These are phyloP conservation scores for Solanum bukasovii DNA, from an alignment of 257 asterid species.

Conservation along the genomic window DNA sequence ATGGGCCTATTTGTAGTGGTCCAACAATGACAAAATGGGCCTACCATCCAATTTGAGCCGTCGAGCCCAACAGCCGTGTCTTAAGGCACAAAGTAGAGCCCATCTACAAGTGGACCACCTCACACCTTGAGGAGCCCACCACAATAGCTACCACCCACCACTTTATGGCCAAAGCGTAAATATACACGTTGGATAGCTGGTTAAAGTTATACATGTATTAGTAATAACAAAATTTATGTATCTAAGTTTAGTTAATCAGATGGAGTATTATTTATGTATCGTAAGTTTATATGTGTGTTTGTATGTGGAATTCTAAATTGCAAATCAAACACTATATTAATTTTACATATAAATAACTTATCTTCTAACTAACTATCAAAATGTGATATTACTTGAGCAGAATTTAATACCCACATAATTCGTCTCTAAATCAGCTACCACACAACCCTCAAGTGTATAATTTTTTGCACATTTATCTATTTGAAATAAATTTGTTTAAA, in stretches of 20 bases:
- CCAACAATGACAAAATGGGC: neutral
- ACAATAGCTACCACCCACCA: neutral
- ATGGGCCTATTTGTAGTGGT: neutral
- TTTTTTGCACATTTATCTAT: neutral
- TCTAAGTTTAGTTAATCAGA: too few relatives aligned
- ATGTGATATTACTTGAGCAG: neutral
- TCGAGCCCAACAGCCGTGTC: neutral
- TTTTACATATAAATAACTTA: too few relatives aligned
- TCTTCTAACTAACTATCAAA: neutral
- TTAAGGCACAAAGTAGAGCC: neutral
- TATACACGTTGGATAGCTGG: neutral
- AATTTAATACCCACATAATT: too few relatives aligned
- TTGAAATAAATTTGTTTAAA: neutral
- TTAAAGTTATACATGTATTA: too few relatives aligned
- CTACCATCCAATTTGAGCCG: neutral
- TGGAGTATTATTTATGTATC: neutral
- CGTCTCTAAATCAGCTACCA: neutral
- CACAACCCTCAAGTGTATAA: neutral
- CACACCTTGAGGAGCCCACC: neutral
- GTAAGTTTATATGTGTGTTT: neutral
- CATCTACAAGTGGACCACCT: neutral
- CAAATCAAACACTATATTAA: too few relatives aligned
- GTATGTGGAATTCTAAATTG: neutral
- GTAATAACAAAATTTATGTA: too few relatives aligned
- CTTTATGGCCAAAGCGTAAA: neutral